phyloP scores from a whole-genome alignment of 2,329 filamentous ascomycete species.

The Chrysoporthe cubensis region DNA sequence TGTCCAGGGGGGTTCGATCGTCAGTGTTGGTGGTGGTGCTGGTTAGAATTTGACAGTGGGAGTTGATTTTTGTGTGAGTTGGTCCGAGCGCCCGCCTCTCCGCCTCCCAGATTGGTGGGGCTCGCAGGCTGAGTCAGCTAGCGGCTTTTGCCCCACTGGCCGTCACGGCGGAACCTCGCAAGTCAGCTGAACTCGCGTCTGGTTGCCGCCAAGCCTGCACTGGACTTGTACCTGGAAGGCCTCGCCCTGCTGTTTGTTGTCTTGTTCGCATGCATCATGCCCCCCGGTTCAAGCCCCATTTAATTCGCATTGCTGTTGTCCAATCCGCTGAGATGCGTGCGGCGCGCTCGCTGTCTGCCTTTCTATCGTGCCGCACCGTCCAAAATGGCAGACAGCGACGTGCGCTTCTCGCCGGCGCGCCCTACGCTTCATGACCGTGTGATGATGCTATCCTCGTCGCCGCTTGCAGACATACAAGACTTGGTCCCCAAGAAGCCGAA shows the following conservation, averaged over 20 bases:
- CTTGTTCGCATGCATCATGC: not conserved
- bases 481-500: slow-evolving; percentile 45
- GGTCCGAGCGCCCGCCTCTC: slow-evolving; percentile 24
- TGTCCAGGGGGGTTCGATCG: slow-evolving; percentile 16
- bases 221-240: not conserved
- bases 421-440: slow-evolving; percentile 34
- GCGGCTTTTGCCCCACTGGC: not conserved
- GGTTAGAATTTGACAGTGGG: slow-evolving; percentile 25
- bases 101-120: slow-evolving; percentile 16
- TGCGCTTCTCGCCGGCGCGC: slow-evolving; percentile 37
- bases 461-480: slow-evolving; percentile 57
- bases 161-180: not conserved
- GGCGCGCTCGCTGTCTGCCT: slow-evolving; percentile 47
- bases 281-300: not conserved
- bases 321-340: slow-evolving; percentile 47
- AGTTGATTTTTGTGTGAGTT: slow-evolving; percentile 25
- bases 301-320: slow-evolving; percentile 27
- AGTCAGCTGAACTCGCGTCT: slow-evolving; percentile 23
- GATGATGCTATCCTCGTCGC: slow-evolving; percentile 52
- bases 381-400: slow-evolving; percentile 37
- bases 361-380: slow-evolving; percentile 37
- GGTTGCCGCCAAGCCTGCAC: slow-evolving; percentile 17
- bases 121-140: slow-evolving; percentile 10
- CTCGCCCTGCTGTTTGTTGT: too few species aligned
- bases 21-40: slow-evolving; percentile 21